Percentiles rank a stretch among this genome's conserved stretches.
Conservation (phyloP, 108 stramenopile species). For the Schizochytrium sp. region DNA sequence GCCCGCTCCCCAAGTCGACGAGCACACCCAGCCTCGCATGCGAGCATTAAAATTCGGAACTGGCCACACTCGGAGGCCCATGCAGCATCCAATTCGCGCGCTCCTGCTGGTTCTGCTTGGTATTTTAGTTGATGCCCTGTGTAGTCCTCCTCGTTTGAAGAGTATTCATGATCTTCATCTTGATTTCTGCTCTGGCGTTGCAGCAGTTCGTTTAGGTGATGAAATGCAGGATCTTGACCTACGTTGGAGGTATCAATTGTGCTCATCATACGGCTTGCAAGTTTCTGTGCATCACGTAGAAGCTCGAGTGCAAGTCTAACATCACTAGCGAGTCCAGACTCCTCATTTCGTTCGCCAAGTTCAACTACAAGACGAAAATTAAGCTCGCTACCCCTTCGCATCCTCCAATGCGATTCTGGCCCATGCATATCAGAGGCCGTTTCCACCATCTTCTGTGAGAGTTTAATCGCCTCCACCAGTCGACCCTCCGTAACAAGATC, state of each 20-base stretch:
- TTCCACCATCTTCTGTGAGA: conserved; percentile 26
- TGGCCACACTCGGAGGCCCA: not conserved
- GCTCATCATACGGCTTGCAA: not conserved
- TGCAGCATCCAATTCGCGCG: not conserved
- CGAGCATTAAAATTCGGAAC: conserved; percentile 2
- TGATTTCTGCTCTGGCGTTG: too few species aligned
- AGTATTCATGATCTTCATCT: too few species aligned
- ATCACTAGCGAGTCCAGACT: not conserved
- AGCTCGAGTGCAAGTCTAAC: not conserved
- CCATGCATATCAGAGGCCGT: not conserved
- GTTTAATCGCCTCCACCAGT: conserved; percentile 31
- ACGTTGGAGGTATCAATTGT: too few species aligned
- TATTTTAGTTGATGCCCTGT: too few species aligned
- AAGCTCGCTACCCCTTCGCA: conserved; percentile 12
- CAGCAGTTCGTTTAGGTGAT: too few species aligned
- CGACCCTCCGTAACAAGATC: conserved; percentile 18
- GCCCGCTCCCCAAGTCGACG: conserved; percentile 3
- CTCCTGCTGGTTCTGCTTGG: too few species aligned
- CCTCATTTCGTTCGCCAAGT: conserved; percentile 10
- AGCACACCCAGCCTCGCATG: conserved; percentile 30
- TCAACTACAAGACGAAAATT: conserved; percentile 8
- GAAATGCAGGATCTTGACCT: too few species aligned
- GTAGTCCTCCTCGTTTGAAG: too few species aligned
- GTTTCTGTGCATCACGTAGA: not conserved
- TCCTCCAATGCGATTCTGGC: not conserved